Evolutionary conservation across 2,329 filamentous ascomycete species (phyloP).

Genomic region (Colletotrichum orbiculare): DNA sequence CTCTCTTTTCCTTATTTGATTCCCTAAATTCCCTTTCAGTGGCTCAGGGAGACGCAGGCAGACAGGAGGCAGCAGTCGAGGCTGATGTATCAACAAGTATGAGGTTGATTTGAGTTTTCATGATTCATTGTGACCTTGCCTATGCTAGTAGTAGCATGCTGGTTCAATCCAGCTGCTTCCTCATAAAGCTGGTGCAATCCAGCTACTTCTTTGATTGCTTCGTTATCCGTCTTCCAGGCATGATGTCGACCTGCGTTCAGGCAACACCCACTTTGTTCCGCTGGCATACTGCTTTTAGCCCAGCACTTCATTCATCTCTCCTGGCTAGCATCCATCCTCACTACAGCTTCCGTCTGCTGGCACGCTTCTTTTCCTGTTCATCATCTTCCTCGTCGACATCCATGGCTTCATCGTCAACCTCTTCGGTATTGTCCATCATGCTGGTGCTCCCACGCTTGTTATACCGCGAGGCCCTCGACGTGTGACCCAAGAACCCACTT

Average conservation of each 20-base stretch:
- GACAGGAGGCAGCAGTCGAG: not conserved
- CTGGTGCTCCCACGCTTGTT: conserved; percentile 37
- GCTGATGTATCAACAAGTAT: conserved; percentile 13
- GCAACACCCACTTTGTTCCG: no score
- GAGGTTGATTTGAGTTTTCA: conserved; percentile 12
- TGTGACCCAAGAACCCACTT: conserved; percentile 31
- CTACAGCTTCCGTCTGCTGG: conserved; percentile 66
- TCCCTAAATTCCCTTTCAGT: conserved; percentile 20
- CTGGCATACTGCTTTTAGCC: no score
- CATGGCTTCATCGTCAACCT: conserved; percentile 62
- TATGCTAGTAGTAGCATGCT: conserved; percentile 1
- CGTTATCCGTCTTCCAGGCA: not conserved
- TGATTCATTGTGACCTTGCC: conserved; percentile 25
- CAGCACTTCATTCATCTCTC: not conserved
- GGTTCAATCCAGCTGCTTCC: not conserved
- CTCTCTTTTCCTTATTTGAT: conserved; percentile 27
- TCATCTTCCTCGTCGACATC: conserved; percentile 66
- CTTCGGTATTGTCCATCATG: conserved; percentile 56
- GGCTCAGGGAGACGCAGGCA: conserved; percentile 14
- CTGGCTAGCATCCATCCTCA: not conserved
- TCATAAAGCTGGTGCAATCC: not conserved
- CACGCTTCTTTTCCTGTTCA: conserved; percentile 60
- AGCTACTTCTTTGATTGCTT: no score
- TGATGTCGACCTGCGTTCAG: not conserved
- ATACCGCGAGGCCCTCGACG: conserved; percentile 40